Base-by-base conservation (phyloP, 2,329 filamentous ascomycete species). In the Septoria linicola region DNA sequence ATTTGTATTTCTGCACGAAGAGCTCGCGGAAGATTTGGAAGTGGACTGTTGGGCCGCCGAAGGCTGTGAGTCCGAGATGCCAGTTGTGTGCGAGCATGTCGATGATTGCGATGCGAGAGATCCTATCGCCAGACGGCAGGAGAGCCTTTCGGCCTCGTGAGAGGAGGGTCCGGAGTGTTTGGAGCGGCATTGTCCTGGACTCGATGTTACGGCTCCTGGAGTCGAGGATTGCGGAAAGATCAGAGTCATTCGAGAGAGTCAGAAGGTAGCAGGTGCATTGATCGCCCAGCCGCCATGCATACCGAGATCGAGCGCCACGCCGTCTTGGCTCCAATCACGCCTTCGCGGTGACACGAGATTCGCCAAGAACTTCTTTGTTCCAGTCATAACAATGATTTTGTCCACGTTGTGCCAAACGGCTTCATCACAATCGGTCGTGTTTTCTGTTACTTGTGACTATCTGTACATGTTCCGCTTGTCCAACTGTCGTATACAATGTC, bases 1-100 rank as follows among this genome's bases (percentile, higher is more conserved):
- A 89, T 62, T 72, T 66, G 32, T 77, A 66, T 39, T 79, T 77
- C 1, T 76, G 73, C 0, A 87, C 82, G 60, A 86, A 89, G 36
- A 79, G 76, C 31, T 76, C 70, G 59, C 84, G 77, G 47, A 86
- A 75, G 51, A 87, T 87, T 60, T 83, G 79, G 61, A 88, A 88
- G 67, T 88, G 84, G 6, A 87, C 83, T 0, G 83, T 79, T 2
- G 84, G 84, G 0, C 84, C 84, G 69, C 61, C 61, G 51, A 63
- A 63, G 6, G 60, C 49, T 19, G 55, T 61, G 34, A 63, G 50
- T 20, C 59, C 60, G 8, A 63, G 57, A 35, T 59, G 43, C 61
- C 59, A 63, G 36, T 52, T 59, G 36, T 62, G 59, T 6, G 51
- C 53, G 13, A 59, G 55, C 55, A 59, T 59, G 51, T 59, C 59